Evolutionary conservation across 768 basidiomycete genomes (phyloP), one percentile per base, ranked within the genome.

Genomic region (Suillus subalutaceus): DNA sequence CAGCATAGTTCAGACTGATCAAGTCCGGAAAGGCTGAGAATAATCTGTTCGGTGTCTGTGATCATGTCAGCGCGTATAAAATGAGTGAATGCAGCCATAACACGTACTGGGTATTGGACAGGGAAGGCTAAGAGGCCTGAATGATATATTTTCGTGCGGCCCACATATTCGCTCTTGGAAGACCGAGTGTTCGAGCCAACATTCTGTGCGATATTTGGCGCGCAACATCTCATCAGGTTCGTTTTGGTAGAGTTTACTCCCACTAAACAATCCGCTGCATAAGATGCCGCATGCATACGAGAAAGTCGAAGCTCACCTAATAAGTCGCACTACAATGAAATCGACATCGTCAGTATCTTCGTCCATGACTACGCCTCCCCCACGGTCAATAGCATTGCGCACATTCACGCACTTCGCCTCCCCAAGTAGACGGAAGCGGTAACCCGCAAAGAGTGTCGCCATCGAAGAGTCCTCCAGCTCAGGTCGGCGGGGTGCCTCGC

Each of bases 161-260:
- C 79, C 74, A 72, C 91, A 90, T 61, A 97, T 78, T n/a, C 85
- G 83, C 55, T 92, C 90, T 65, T 90, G 88, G 63, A 86, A 90
- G 16, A 94, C 84, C 71, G 93, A 97, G 53, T 86, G 86, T 75
- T 98, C 96, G 1, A 98, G 81, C 96, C 96, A 98, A 73, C 93
- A 96, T 75, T 97, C 96, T 0, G 96, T 97, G 53, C 95, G 86
- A 71, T 88, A 93, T 69, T 87, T 89, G 4, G 69, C 63, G 56
- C 85, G 82, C 68, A 81, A 71, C 1, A 43, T 13, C 8, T 79
- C 76, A 63, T 88, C 86, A 6, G 75, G 72, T 72, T 92, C 91
- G 40, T 84, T 82, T 3, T 76, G 78, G 69, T 83, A 92, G n/a
- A 91, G 68, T 67, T 86, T 87, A 69, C 89, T 91, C 35, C 91